These are phyloP conservation scores for Thoreauomyces humboldtii DNA, from an alignment of 192 early-diverging fungal species.

Conservation along the genomic window DNA sequence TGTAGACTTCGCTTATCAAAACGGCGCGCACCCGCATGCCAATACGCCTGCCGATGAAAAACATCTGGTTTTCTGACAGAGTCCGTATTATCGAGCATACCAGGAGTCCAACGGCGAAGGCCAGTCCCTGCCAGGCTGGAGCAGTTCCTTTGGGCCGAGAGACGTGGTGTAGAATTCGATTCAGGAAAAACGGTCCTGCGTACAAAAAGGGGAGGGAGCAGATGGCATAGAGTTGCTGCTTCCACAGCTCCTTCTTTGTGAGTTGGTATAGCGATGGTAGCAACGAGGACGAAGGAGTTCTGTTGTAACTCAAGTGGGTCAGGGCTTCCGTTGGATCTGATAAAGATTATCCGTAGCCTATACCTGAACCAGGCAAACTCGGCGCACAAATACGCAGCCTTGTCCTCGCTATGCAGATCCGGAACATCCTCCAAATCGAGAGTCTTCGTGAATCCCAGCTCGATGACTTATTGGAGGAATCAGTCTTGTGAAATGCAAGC, in stretches of 20 bases:
- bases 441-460: conserved; percentile 46
- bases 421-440: conserved; percentile 63
- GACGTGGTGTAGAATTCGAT: conserved; percentile 38
- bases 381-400: conserved; percentile 35
- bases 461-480: conserved; percentile 60
- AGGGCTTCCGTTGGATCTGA: not conserved
- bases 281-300: too few relatives aligned
- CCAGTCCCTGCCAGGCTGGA: conserved; percentile 11
- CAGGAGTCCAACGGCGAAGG: conserved; percentile 39
- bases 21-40: conserved; percentile 37
- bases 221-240: conserved; percentile 1
- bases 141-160: conserved; percentile 21
- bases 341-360: not conserved
- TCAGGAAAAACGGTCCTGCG: conserved; percentile 43
- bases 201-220: conserved; percentile 27
- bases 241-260: conserved; percentile 3
- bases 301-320: not conserved
- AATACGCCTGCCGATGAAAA: conserved; percentile 42
- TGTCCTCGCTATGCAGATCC: conserved; percentile 48
- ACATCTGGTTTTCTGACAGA: conserved; percentile 42
- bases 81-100: conserved; percentile 23
- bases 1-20: conserved; percentile 47
- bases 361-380: conserved; percentile 19
- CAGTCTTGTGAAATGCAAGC: too few relatives aligned
- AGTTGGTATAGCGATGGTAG: conserved; percentile 30